Percentiles rank a stretch among this genome's conserved stretches.
phyloP scores from a whole-genome alignment of 192 early-diverging fungal genomes.

The Phlyctochytrium bullatum region DNA sequence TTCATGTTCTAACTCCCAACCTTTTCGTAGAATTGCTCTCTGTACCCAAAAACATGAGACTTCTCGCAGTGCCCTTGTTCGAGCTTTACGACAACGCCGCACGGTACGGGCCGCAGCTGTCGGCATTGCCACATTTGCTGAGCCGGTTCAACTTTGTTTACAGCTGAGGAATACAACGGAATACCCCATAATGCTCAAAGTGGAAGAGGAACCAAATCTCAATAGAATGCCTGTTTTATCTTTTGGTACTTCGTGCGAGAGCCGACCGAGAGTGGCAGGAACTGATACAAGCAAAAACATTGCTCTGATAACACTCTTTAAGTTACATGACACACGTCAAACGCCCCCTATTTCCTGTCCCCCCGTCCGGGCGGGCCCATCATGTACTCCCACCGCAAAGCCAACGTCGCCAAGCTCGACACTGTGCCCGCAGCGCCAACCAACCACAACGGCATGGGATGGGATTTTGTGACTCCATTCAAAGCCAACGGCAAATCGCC shows the following conservation, averaged over 20 bases:
- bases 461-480: background rate
- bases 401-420: background rate
- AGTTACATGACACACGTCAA: too few species aligned
- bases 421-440: background rate
- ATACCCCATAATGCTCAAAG: too few species aligned
- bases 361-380: background rate
- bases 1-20: background rate
- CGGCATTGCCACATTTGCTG: slow-evolving; percentile 64
- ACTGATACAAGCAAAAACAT: too few species aligned
- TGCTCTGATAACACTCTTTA: too few species aligned
- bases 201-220: too few species aligned
- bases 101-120: slow-evolving; percentile 70
- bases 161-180: background rate
- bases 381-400: slow-evolving; percentile 1
- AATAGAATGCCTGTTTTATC: too few species aligned
- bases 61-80: slow-evolving; percentile 76
- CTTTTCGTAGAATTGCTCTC: slow-evolving; percentile 54
- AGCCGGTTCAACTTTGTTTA: slow-evolving; percentile 43
- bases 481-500: background rate
- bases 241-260: too few species aligned
- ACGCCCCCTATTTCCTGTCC: too few species aligned
- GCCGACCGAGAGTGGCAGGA: too few species aligned
- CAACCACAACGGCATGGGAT: slow-evolving; percentile 2
- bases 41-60: slow-evolving; percentile 75
- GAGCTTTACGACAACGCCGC: slow-evolving; percentile 76